Evolutionary conservation across 2,329 filamentous ascomycete genomes (phyloP), one percentile per base, ranked within the genome.

Genomic region (Calonectria pteridis): DNA sequence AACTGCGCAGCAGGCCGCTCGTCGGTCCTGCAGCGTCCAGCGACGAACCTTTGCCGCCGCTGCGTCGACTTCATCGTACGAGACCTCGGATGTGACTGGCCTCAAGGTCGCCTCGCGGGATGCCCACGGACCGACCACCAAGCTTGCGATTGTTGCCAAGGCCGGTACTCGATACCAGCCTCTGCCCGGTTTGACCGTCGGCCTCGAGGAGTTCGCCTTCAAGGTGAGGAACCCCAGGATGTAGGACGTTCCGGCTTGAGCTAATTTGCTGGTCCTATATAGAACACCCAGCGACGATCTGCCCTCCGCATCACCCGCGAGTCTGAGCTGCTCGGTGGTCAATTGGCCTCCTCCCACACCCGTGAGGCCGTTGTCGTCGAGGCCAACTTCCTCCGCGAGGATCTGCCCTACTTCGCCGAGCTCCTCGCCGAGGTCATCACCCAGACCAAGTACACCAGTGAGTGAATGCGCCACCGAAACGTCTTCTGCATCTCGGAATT

Each of bases 351-450:
- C 78, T 95, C 94, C 86, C 95, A 98, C 88, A 96, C 95, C 81
- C 94, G 96, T 84, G 97, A 99, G 90, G 95, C 95, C 84, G 88
- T 99, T 77, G 92, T 99, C 74, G 88, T 99, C 82, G 93, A 96
- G 86, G 95, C 97, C 84, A 98, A 94, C 89, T 99, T 99, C 91
- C 92, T 99, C 79, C 93, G 95, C 84, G 93, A 97, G 84, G 96
- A 99, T 85, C 92, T 99, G 79, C 97, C 97, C 80, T 99, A 98
- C 91, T 99, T 98, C 86, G 92, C 95, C 82, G 97, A 99, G 89
- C 91, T 99, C 78, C 91, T 99, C 80, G 95, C 94, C 83, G 97
- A 99, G 89, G 94, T 98, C 81, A 90, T 97, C 82, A 93, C 93
- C 75, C 89, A 94, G 87, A 98, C 96, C 80, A 97, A 95, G 88